A percentile compares a stretch with the other conserved stretches of the same genome.
phyloP scores from a whole-genome alignment of 192 early-diverging fungal species.

The Paraglomus brasilianum region DNA sequence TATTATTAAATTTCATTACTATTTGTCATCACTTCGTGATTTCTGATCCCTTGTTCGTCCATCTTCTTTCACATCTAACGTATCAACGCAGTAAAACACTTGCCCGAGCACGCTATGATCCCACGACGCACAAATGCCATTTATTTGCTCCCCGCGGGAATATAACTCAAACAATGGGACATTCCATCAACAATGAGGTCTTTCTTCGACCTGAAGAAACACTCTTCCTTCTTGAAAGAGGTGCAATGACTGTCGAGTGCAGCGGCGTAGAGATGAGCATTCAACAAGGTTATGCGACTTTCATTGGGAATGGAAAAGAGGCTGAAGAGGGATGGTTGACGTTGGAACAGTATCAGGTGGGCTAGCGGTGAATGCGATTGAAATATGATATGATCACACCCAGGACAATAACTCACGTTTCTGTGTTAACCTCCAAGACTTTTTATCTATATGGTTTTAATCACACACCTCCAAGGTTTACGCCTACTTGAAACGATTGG shows the following conservation, averaged over 20 bases:
- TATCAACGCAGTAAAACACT: too few relatives aligned
- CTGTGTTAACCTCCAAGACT: neutral
- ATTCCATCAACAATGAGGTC: constrained; percentile 33
- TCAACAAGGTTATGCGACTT: constrained; percentile 38
- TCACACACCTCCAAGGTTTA: constrained; percentile 35
- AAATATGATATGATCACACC: neutral
- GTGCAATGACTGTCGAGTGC: constrained; percentile 37
- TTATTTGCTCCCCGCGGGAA: too few relatives aligned
- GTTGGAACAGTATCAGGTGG: constrained; percentile 42
- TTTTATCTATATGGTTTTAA: constrained; percentile 4
- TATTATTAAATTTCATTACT: too few relatives aligned
- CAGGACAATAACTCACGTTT: neutral
- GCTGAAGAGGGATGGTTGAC: constrained; percentile 32
- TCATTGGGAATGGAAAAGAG: constrained; percentile 15
- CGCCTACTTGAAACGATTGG: constrained; percentile 53
- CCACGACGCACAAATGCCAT: too few relatives aligned
- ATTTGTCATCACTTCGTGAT: too few relatives aligned
- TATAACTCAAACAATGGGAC: constrained; percentile 49
- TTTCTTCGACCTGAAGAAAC: constrained; percentile 51
- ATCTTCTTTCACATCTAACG: too few relatives aligned
- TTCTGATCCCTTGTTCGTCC: too few relatives aligned
- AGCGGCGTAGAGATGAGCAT: constrained; percentile 29
- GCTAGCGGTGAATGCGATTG: neutral
- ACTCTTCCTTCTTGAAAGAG: constrained; percentile 46
- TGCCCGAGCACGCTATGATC: too few relatives aligned